These are phyloP conservation scores for Myxozyma lipomycoides DNA, from an alignment of 805 yeast genomes.

Conservation along the genomic window DNA sequence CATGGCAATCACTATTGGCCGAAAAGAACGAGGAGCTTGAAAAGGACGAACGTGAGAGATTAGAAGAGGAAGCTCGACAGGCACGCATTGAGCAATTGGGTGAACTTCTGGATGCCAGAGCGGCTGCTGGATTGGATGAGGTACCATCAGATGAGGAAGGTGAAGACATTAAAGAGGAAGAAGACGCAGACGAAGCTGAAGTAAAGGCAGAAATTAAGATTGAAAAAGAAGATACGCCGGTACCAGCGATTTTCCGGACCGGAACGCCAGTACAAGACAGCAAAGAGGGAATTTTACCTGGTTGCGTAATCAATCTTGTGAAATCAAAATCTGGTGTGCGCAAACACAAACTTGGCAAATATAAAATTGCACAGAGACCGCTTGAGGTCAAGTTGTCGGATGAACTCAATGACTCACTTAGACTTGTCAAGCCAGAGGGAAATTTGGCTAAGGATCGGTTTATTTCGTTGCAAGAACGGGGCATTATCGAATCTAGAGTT, in stretches of 20 bases:
- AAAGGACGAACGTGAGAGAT: slow-evolving; percentile 53
- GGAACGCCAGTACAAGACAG: not conserved
- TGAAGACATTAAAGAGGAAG: slow-evolving; percentile 50
- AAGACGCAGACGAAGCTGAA: slow-evolving; percentile 56
- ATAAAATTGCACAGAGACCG: slow-evolving; percentile 42
- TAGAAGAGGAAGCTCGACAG: slow-evolving; percentile 58
- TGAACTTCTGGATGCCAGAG: slow-evolving; percentile 58
- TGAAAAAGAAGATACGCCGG: slow-evolving; percentile 38
- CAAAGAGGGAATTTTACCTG: slow-evolving; percentile 44
- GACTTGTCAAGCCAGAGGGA: slow-evolving; percentile 87
- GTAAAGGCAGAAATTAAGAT: slow-evolving; percentile 54
- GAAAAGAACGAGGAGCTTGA: slow-evolving; percentile 65
- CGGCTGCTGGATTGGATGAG: slow-evolving; percentile 39
- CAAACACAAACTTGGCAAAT: slow-evolving; percentile 30
- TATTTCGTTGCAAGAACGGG: slow-evolving; percentile 75
- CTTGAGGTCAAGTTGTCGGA: slow-evolving; percentile 79
- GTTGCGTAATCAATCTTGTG: slow-evolving; percentile 9
- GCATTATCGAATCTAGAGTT: slow-evolving; percentile 80
- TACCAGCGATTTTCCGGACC: not conserved
- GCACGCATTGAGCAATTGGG: slow-evolving; percentile 63
- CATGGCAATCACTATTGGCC: slow-evolving; percentile 72
- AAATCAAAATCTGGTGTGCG: slow-evolving; percentile 34
- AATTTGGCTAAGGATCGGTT: slow-evolving; percentile 77
- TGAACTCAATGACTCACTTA: slow-evolving; percentile 79
- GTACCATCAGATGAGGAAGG: slow-evolving; percentile 37